These are phyloP conservation scores for Biancaea sappan DNA, from an alignment of 306 rosid genomes.

Conservation along the genomic window DNA sequence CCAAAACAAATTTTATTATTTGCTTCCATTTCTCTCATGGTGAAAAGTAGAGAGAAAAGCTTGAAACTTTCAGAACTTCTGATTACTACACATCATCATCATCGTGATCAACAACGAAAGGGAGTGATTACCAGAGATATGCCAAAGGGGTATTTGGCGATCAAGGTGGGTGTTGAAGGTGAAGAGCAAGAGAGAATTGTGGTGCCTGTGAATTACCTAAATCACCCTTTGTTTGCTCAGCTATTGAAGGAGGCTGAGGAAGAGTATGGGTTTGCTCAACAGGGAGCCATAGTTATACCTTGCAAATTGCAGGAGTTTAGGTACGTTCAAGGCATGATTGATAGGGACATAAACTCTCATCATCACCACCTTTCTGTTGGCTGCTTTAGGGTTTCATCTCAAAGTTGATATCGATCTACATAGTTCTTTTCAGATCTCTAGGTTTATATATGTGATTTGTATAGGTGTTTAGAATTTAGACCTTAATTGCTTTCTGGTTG, in stretches of 20 bases:
- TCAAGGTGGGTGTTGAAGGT: constrained; percentile 62
- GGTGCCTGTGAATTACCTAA: constrained; percentile 76
- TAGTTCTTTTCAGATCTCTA: not conserved
- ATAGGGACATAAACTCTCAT: constrained; percentile 41
- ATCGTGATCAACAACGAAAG: constrained; percentile 7
- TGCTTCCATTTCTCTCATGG: too few relatives aligned
- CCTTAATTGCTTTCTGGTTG: too few relatives aligned
- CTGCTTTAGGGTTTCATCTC: constrained; percentile 35
- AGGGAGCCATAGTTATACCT: constrained; percentile 72
- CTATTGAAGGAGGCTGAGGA: constrained; percentile 75
- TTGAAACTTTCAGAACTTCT: constrained; percentile 14
- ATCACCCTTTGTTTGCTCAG: constrained; percentile 72
- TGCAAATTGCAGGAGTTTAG: constrained; percentile 68
- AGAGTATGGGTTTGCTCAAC: constrained; percentile 77
- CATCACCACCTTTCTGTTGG: constrained; percentile 31
- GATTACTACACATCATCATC: not conserved
- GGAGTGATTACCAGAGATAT: constrained; percentile 40
- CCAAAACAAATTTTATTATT: too few relatives aligned
- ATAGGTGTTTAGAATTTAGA: not conserved
- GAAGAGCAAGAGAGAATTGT: constrained; percentile 64
- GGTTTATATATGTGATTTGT: not conserved
- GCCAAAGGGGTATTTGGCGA: constrained; percentile 79
- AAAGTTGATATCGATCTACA: not conserved
- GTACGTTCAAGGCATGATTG: constrained; percentile 59
- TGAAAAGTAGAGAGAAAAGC: constrained; percentile 27